A percentile compares a stretch with the other conserved stretches of the same genome.
Conservation (phyloP, 2,329 filamentous ascomycete genomes). For the Penicillium nordicum region DNA sequence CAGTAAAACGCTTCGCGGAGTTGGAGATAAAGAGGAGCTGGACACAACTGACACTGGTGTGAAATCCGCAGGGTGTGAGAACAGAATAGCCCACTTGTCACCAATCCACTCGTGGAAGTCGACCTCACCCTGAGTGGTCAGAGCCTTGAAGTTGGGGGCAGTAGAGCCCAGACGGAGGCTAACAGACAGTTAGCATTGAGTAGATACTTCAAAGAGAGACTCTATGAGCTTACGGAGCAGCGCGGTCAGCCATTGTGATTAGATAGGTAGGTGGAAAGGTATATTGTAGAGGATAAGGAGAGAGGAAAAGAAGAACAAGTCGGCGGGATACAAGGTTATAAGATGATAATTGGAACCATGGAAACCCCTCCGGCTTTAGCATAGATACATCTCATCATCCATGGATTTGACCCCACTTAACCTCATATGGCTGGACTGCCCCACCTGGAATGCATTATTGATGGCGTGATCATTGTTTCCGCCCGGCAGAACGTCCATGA, state of each 20-base stretch:
- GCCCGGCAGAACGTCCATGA: slow-evolving; percentile 29
- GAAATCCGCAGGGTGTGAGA: slow-evolving; percentile 75
- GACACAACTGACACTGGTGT: slow-evolving; percentile 55
- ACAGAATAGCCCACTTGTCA: slow-evolving; percentile 66
- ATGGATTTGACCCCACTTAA: slow-evolving; percentile 12
- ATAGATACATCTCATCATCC: slow-evolving; percentile 12
- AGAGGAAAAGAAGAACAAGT: neutral
- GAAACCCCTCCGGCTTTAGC: slow-evolving; percentile 13
- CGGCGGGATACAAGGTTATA: neutral
- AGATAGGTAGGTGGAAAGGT: neutral
- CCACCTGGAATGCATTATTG: slow-evolving; percentile 10
- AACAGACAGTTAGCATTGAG: slow-evolving; percentile 9
- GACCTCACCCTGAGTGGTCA: slow-evolving; percentile 64
- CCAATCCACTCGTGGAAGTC: slow-evolving; percentile 71
- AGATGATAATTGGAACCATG: neutral
- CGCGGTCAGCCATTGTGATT: slow-evolving; percentile 43
- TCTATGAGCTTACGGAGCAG: slow-evolving; percentile 40
- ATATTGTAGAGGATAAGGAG: slow-evolving; percentile 2
- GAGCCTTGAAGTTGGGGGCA: slow-evolving; percentile 67
- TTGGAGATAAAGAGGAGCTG: neutral
- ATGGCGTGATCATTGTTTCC: slow-evolving; percentile 25
- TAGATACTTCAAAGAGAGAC: neutral
- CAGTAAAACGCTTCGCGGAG: neutral
- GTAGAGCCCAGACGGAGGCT: slow-evolving; percentile 63
- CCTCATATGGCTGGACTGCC: neutral